Evolutionary conservation across 192 early-diverging fungal genomes (phyloP), one percentile per base, ranked within the genome.

Genomic region (Coemansia sp.): DNA sequence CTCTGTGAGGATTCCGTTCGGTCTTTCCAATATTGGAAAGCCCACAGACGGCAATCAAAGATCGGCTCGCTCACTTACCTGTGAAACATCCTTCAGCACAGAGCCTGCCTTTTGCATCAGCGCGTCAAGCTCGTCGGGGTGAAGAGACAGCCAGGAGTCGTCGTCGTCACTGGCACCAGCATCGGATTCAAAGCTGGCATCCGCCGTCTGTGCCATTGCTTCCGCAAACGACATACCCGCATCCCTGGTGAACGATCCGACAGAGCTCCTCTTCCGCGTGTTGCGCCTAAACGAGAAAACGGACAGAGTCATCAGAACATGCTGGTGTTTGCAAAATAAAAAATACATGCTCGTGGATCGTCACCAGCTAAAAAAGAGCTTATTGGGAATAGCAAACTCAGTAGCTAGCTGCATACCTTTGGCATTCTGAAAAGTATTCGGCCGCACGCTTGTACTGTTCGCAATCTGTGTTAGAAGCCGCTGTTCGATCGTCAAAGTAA

Each of bases 91-190:
- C 10, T 54, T 60, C 57, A 81, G 61, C 38, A 75, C 61, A 29
- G 73, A 62, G 36, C 73, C 74, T 40, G 79, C 74, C 61, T 73
- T 75, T 66, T 67, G 66, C 79, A 81, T 81, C 63, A 73, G 45
- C 14, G 63, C 63, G 38, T 81, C 79, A 22, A 81, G 70, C 45
- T 75, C 70, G 49, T 72, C 70, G 2, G 73, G 66, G 48, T 70
- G 52, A 38, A 81, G 64, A 38, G 67, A 64, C 23, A 81, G 70
- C 79, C 79, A 81, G 34, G 79, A 81, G 42, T 81, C 79, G 35
- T 81, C 79, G 2, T 79, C 11, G 11, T 40, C 38, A 40, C 55
- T 59, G 56, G 42, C 58, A 33, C 14, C 33, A 34, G 41, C 35
- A 58, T 42, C 62, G 4, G 17, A 33, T 34, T 36, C 33, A 34